Base-by-base conservation (phyloP, 73 alveolate genomes). In the Paraurostyla sp. region DNA sequence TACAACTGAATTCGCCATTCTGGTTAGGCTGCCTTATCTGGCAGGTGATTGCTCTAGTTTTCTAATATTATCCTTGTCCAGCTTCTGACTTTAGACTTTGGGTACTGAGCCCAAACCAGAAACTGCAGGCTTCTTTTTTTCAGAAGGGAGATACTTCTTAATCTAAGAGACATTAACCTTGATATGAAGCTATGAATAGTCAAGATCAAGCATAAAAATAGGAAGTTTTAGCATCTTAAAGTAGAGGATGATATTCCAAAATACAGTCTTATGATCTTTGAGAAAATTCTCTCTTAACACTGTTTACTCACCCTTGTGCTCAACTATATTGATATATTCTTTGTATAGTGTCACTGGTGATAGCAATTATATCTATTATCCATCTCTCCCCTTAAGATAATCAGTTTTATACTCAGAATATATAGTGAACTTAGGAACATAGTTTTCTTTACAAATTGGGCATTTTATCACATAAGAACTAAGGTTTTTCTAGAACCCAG, bases 171-270 rank as follows among this genome's bases (percentile, higher is more conserved):
- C 90, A 15, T 82, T 51, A 13, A 38, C 71, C 41, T 50, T 46
- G 7, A 82, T 59, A 57, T 83, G 91, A n/a, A 48, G 85, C 20
- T 51, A 33, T 25, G 83, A 63, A 75, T 90, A 83, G 68, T 83
- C 83, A 32, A 45, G 60, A 36, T 80, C 91, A 0, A 93, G 56
- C 90, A 93, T 65, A 71, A 93, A 93, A 0, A 69, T 59, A 4
- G 97, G 97, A 9, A 93, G 88, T 80, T 81, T 89, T 40, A 90
- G 0, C 15, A 93, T 69, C 45, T 90, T 90, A 57, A 93, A 93
- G 81, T 93, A 90, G 30, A 90, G 87, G 0, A 80, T 84, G 42
- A 90, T 56, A 76, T 93, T 93, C 95, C 97, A 93, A 60, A 87
- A 93, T 29, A 93, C 65, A 15, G 85, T 60, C 38, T 52, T 83